These are phyloP conservation scores for Phaeosphaeria sp. DNA, from an alignment of 2,329 filamentous ascomycete genomes.

Conservation along the genomic window DNA sequence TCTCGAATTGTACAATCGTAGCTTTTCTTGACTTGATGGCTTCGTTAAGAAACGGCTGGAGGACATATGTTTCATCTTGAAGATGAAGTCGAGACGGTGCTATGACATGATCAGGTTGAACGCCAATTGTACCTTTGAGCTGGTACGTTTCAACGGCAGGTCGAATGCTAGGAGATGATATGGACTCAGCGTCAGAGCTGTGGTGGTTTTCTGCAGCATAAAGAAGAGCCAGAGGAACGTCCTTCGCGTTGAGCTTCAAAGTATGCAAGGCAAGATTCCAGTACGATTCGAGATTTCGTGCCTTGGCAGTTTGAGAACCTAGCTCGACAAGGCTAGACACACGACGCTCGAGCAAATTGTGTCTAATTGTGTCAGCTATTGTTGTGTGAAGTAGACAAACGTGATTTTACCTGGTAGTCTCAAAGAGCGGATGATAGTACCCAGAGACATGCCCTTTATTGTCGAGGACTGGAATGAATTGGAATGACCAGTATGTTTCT, in stretches of 20 bases:
- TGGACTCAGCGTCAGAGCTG: constrained; percentile 18
- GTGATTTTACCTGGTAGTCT: constrained; percentile 65
- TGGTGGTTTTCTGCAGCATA: constrained; percentile 27
- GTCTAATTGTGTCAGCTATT: constrained; percentile 19
- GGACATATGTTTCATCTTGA: constrained; percentile 21
- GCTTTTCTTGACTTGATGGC: constrained; percentile 36
- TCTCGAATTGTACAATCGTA: constrained; percentile 35
- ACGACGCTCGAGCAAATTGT: constrained; percentile 27
- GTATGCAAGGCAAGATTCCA: constrained; percentile 72
- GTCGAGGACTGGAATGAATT: constrained; percentile 75
- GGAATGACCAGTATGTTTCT: constrained; percentile 81
- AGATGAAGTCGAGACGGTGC: constrained; percentile 35
- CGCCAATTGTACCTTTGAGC: constrained; percentile 35
- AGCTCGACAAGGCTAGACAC: constrained; percentile 65
- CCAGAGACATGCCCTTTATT: constrained; percentile 72
- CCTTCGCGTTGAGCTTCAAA: constrained; percentile 71
- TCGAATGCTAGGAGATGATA: constrained; percentile 22
- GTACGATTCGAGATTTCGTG: constrained; percentile 71
- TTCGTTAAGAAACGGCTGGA: constrained; percentile 33
- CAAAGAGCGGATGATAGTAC: constrained; percentile 77
- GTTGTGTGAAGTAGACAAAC: not conserved
- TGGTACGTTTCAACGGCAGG: constrained; percentile 19
- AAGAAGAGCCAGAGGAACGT: constrained; percentile 34
- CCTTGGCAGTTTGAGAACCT: constrained; percentile 72
- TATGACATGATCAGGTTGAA: constrained; percentile 28